Base-by-base conservation (phyloP, 2,329 filamentous ascomycete species). In the Akanthomyces dipterigenus region DNA sequence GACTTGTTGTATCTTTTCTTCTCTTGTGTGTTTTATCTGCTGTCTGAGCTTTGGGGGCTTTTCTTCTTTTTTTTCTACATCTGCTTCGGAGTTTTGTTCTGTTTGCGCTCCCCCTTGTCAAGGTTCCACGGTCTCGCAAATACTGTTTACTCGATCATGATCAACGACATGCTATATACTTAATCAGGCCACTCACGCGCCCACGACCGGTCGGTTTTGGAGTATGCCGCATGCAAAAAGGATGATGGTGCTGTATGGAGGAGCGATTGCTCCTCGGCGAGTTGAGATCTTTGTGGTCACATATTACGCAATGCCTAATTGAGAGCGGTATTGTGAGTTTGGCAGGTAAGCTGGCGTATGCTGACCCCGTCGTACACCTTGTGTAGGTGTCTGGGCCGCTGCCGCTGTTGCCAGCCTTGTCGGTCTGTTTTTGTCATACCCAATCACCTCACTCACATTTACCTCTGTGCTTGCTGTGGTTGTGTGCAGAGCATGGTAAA, bases 121-220 rank as follows among this genome's bases (percentile, higher is more conserved):
- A 31, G 45, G 55, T 54, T 60, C 38, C 28, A 60, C 57, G 48
- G 48, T 46, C 38, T 60, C n/a, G 57, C 48, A 36, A 53, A 34
- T 53, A 53, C 54, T 53, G 46, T 60, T 28, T 60, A 46, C 40
- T 26, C 7, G 14, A 38, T 54, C 24, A 54, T 54, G 57, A 60
- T 60, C 48, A 46, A 60, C 57, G 57, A 60, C 48, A 53, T 53
- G 48, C 26, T 46, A 60, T 38, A 53, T 60, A 28, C 42, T 49
- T 60, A 60, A 60, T 60, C 14, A n/a, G 57, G 48, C 49, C 40
- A 53, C 28, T 28, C 26, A 43, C 22, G 46, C 56, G 57, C 57
- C 40, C 38, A 45, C 57, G 28, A 53, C 38, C n/a, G 40, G 40
- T 50, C 40, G 38, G 48, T 38, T 38, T 46, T n/a, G 12, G 36